A percentile compares a stretch with the other conserved stretches of the same genome.
Conservation (phyloP, 2,329 filamentous ascomycete genomes). For the Mycosphaerella arachidis region DNA sequence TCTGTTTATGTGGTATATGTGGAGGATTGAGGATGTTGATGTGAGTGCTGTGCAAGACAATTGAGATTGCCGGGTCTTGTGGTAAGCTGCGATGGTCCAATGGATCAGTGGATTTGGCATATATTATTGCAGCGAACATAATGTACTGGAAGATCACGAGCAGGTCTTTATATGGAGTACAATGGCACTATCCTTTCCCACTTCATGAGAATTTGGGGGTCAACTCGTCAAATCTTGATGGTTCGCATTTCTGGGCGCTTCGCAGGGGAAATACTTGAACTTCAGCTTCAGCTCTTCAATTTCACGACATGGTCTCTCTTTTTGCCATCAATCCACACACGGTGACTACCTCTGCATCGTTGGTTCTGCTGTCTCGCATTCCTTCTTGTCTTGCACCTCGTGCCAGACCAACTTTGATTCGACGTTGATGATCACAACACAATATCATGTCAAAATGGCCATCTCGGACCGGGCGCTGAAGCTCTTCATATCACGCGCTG, state of each 20-base stretch:
- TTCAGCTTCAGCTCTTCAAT: background rate
- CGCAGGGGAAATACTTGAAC: background rate
- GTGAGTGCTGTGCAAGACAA: conserved; percentile 21
- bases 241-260: no score
- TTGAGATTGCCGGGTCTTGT: background rate
- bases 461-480: background rate
- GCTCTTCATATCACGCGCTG: background rate
- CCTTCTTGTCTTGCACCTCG: background rate
- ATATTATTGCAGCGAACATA: no score
- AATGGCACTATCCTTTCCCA: no score
- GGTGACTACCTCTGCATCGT: background rate
- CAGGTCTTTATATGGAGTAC: no score
- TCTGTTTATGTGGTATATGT: conserved; percentile 99
- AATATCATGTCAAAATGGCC: background rate
- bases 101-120: no score
- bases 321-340: background rate
- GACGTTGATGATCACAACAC: background rate
- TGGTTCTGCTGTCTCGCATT: background rate
- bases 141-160: no score
- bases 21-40: conserved; percentile 22
- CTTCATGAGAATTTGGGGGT: no score
- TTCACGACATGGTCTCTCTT: background rate
- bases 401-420: no score
- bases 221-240: no score
- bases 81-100: no score